These are phyloP conservation scores for Tulasnella sp. DNA, from an alignment of 768 basidiomycete species.

Conservation along the genomic window DNA sequence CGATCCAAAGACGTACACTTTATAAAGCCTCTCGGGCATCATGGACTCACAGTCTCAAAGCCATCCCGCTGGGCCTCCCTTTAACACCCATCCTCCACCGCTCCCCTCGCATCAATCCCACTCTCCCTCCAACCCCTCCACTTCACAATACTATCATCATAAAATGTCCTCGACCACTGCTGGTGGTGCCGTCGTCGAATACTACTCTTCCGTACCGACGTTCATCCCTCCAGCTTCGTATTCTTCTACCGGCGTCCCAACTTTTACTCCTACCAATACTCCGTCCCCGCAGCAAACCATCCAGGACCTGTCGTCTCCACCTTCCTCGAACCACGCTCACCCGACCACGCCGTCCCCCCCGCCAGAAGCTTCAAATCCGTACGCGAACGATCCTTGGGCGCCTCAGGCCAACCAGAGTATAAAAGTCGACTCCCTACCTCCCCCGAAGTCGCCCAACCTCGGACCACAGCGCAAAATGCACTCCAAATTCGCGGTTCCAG, in stretches of 20 bases:
- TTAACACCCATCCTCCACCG: not conserved
- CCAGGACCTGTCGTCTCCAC: slow-evolving; percentile 1
- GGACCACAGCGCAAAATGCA: not conserved
- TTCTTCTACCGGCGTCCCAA: slow-evolving; percentile 16
- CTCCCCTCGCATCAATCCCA: not conserved
- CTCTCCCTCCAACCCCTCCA: not conserved
- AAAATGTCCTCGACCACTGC: slow-evolving; percentile 4
- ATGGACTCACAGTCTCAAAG: not conserved
- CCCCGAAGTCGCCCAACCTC: slow-evolving; percentile 3
- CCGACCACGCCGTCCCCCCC: not conserved
- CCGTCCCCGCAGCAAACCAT: not conserved
- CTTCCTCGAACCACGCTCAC: slow-evolving; percentile 10
- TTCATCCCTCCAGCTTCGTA: slow-evolving; percentile 22
- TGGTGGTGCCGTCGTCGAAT: slow-evolving; percentile 1
- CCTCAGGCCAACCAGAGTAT: slow-evolving; percentile 23
- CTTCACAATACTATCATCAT: not conserved
- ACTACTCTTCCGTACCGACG: slow-evolving; percentile 17
- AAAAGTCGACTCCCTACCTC: slow-evolving; percentile 13
- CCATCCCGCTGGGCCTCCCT: not conserved
- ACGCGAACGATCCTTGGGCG: slow-evolving; percentile 20
- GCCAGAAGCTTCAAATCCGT: not conserved
- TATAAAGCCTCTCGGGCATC: not conserved
- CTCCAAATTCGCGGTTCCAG: slow-evolving; percentile 21
- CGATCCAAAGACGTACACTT: not conserved
- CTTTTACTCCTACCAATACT: not conserved